Evolutionary conservation across 306 rosid genomes (phyloP).

Genomic region (Psophocarpus tetragonolobus): DNA sequence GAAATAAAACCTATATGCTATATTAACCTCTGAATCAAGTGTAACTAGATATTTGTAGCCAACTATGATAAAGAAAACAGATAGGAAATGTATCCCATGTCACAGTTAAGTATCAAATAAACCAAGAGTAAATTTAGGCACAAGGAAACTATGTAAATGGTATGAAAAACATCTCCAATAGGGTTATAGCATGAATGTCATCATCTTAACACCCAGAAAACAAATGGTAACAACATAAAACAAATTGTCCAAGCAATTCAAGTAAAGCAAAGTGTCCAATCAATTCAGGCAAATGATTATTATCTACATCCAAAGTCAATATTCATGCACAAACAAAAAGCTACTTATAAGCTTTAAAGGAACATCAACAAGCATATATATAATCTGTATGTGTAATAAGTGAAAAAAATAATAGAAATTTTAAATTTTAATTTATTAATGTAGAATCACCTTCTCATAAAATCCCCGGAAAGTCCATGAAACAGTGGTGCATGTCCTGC

Average conservation of each 20-base stretch:
- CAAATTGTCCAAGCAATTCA: not conserved
- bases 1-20: not conserved
- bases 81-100: conserved; percentile 21
- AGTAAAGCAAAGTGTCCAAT: conserved; percentile 7
- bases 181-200: not conserved
- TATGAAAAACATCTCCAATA: not conserved
- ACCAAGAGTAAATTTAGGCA: not conserved
- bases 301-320: not conserved
- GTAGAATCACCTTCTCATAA: conserved; percentile 83
- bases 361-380: conserved; percentile 5
- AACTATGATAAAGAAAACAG: conserved; percentile 17
- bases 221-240: not conserved
- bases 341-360: conserved; percentile 5
- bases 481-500: conserved; percentile 98
- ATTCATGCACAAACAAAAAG: conserved; percentile 15
- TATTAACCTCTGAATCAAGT: conserved; percentile 15
- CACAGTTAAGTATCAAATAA: not conserved
- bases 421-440: not conserved
- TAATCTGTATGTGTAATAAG: conserved; percentile 10
- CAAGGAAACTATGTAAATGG: conserved; percentile 1
- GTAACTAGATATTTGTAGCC: conserved; percentile 6
- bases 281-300: conserved; percentile 19
- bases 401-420: not conserved
- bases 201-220: conserved; percentile 9
- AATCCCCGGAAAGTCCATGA: conserved; percentile 98